phyloP scores from a whole-genome alignment of 148 eudicot species.

The Vaccinium macrocarpon region DNA sequence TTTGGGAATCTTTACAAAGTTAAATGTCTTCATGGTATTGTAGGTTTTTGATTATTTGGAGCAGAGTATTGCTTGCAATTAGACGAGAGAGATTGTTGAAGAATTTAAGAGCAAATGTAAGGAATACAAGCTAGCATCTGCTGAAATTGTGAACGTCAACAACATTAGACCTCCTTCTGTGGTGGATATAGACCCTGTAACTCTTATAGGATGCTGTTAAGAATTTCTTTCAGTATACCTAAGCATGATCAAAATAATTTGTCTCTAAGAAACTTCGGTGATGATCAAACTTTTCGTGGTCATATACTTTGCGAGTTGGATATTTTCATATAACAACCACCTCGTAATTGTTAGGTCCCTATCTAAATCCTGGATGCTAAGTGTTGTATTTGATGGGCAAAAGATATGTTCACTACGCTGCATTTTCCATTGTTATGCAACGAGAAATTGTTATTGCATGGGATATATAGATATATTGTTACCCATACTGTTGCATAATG shows the following conservation, averaged over 20 bases:
- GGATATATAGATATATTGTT: not conserved
- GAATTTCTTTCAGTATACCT: not conserved
- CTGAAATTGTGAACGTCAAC: slow-evolving; percentile 64
- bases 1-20: not conserved
- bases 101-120: slow-evolving; percentile 44
- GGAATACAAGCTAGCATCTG: slow-evolving; percentile 52
- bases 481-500: no score
- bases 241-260: not conserved
- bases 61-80: slow-evolving; percentile 53
- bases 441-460: not conserved
- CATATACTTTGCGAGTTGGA: not conserved
- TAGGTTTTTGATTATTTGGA: slow-evolving; percentile 85
- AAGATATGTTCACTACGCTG: not conserved
- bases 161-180: slow-evolving; percentile 57
- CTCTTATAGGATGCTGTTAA: not conserved
- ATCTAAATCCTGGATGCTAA: not conserved
- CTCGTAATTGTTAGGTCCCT: not conserved
- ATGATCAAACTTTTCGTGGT: not conserved
- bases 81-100: slow-evolving; percentile 50
- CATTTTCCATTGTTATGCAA: not conserved
- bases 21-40: slow-evolving; percentile 16
- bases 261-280: not conserved
- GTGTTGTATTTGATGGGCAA: not conserved
- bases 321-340: not conserved
- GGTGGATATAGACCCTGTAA: slow-evolving; percentile 64